Evolutionary conservation across 192 early-diverging fungal species (phyloP).

Genomic region (Haplosporangium gracile): DNA sequence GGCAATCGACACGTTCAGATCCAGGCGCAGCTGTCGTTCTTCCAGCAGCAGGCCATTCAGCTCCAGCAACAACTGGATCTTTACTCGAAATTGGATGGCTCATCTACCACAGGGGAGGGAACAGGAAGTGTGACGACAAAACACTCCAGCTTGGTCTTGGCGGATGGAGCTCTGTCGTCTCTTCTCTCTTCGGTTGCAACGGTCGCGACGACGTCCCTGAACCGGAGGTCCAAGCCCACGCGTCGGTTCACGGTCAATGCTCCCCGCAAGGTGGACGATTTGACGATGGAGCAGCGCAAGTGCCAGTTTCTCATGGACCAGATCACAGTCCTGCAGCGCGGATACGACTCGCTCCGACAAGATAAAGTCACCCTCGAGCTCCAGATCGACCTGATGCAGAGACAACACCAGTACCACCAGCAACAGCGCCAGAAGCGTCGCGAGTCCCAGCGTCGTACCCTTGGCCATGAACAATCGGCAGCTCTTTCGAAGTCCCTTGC

Average conservation of each 20-base stretch:
- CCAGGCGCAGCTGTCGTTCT: constrained; percentile 43
- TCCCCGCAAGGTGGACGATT: constrained; percentile 24
- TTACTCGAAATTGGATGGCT: background rate
- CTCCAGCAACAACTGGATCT: constrained; percentile 24
- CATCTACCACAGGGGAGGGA: background rate
- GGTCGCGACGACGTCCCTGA: constrained; percentile 25
- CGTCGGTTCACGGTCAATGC: constrained; percentile 52
- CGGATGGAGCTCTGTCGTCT: constrained; percentile 20
- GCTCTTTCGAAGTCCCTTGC: constrained; percentile 33
- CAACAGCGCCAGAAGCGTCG: constrained; percentile 55
- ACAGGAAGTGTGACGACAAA: constrained; percentile 10
- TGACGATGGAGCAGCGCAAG: constrained; percentile 48
- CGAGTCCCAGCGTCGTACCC: constrained; percentile 36
- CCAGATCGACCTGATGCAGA: constrained; percentile 48
- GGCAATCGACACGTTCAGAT: constrained; percentile 40
- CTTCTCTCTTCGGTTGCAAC: constrained; percentile 38
- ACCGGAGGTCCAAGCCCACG: constrained; percentile 22
- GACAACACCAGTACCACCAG: constrained; percentile 54
- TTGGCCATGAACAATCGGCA: constrained; percentile 35
- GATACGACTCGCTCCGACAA: constrained; percentile 46
- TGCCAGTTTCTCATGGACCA: constrained; percentile 55
- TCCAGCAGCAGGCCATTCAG: constrained; percentile 41
- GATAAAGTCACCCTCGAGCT: constrained; percentile 51
- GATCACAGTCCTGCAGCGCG: constrained; percentile 43
- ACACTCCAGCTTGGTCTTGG: constrained; percentile 25